Evolutionary conservation across 1,284 basidiomycete species (phyloP), one percentile per base, ranked within the genome.

Genomic region (Irpex lacteus): DNA sequence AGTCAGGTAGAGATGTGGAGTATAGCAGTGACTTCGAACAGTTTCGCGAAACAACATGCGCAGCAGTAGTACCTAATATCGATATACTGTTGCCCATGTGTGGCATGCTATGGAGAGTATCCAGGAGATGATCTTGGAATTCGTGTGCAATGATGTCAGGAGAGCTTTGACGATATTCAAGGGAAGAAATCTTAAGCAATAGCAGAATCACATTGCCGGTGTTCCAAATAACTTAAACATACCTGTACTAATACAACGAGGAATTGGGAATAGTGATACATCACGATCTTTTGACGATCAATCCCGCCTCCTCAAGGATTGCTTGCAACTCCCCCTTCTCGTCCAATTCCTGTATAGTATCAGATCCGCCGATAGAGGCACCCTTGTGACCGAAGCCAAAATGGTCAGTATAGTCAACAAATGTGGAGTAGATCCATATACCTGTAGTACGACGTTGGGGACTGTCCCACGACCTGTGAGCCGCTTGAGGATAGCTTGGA

Each of bases 281-380:
- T 60, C 58, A 38, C 15, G n/a, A 34, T 52, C 3, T 69, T 13
- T 59, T 63, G 4, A 80, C 75, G n/a, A 63, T 72, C 13, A 80
- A 71, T 15, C 83, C 83, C 18, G 76, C 80, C 15, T 77, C 74
- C 67, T 83, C 76, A 11, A 89, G 73, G 40, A 83, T 66, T 5
- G 69, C 71, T 55, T 73, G 76, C 37, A 91, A 76, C 18, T 75
- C 71, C 19, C 82, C 78, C 11, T 77, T 76, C 6, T 74, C 72
- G 69, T 90, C 85, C 53, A 91, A 72, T 9, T 70, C 69, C 2
- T 80, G 76, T 13, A 94, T 74, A 36, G 88, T 81, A 68, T 92
- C 91, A 3, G 84, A 88, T 15, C 92, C 92, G 8, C 93, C 93
- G 4, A 94, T 79, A 1, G 87, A 86, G 38, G 79, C 78, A 6